Evolutionary conservation across 257 asterid species (phyloP).

Genomic region (Forsythia viridissima): DNA sequence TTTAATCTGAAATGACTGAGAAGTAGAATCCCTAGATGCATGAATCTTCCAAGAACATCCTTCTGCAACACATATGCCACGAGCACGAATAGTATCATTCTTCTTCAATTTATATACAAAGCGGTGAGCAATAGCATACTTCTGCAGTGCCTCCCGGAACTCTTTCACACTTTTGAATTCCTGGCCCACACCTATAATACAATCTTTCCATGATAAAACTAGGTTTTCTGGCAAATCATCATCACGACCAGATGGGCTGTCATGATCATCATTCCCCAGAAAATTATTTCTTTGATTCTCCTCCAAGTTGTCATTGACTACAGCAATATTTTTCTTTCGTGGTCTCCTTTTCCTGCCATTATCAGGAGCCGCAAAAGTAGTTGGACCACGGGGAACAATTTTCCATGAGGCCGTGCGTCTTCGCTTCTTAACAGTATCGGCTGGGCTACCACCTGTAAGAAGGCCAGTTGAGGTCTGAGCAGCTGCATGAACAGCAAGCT

Average conservation of each 20-base stretch:
- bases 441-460: constrained; percentile 63
- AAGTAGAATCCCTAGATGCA: constrained; percentile 77
- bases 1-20: constrained; percentile 65
- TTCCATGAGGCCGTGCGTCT: constrained; percentile 74
- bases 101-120: constrained; percentile 73
- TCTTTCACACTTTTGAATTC: constrained; percentile 76
- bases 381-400: constrained; percentile 57
- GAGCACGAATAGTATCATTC: constrained; percentile 73
- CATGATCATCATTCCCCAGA: constrained; percentile 43
- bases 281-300: constrained; percentile 39
- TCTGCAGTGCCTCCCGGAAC: constrained; percentile 81
- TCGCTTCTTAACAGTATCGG: constrained; percentile 91
- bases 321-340: constrained; percentile 37
- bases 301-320: constrained; percentile 36
- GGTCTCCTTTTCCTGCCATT: constrained; percentile 39
- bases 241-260: constrained; percentile 42
- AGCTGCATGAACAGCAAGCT: constrained; percentile 36
- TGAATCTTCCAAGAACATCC: constrained; percentile 89
- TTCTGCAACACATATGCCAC: constrained; percentile 74
- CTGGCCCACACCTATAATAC: constrained; percentile 81
- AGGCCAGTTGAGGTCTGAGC: constrained; percentile 38
- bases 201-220: constrained; percentile 73
- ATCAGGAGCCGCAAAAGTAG: constrained; percentile 48
- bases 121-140: constrained; percentile 79
- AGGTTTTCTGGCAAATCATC: constrained; percentile 75